Evolutionary conservation across 2,329 filamentous ascomycete species (phyloP), one percentile per base, ranked within the genome.

Genomic region (Arthrobotrys megalospora): DNA sequence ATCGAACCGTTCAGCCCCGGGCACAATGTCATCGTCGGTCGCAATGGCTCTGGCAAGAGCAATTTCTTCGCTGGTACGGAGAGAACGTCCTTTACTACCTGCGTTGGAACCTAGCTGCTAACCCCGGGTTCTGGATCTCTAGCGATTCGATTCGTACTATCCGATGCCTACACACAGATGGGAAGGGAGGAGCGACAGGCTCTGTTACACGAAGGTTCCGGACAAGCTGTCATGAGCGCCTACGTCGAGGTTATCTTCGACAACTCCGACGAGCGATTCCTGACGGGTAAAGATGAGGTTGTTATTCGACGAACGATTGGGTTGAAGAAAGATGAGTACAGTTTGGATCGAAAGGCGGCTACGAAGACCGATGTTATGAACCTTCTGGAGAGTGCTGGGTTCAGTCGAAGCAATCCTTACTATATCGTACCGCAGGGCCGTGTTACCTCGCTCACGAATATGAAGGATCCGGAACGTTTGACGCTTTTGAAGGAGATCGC

Each of bases 191-290:
- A 99, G 87, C 93, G 96, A 79, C 94, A 97, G 85, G 94, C 93
- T 34, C 89, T 99, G 41, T 89, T 99, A n/a, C 96, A 99, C 84
- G 96, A 99, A 87, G 96, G 96, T 47, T 97, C 96, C 3, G 96
- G 96, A 41, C 97, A 95, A 2, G 96, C 96, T 14, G 95, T 99
- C 82, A 97, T 97, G 93, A 97, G 94, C 58, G 96, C 96, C n/a
- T 99, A 98, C 82, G 96, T 99, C 76, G 96, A 99, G 85, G 93
- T 99, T 82, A 97, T 97, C 81, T 99, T 99, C 85, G 96, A 99
- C 88, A 99, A 99, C 84, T 93, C 90, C 82, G 95, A 99, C 84
- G 93, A 96, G 82, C 93, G 96, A 82, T 98, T 99, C 83, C 94
- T 94, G 41, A 97, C 94, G 8, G 93, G 93, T 81, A 96, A 93